Conservation (phyloP, 495 filamentous ascomycete species). For the Saxophila tyrrhenica region DNA sequence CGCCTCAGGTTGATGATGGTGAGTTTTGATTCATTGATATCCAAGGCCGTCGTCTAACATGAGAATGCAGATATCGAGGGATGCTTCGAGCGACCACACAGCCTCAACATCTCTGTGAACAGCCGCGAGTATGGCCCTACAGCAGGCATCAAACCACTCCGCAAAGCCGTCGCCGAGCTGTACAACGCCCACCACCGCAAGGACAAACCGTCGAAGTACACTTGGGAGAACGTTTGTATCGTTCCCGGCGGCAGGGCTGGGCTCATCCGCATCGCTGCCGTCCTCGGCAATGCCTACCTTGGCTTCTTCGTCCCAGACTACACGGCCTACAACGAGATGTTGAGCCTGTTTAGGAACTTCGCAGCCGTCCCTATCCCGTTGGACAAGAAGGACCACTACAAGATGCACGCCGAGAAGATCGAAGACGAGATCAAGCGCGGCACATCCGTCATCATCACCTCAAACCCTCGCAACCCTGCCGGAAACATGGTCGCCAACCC, state of each 20-base stretch:
- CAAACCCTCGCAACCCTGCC: constrained; percentile 96
- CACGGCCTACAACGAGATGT: constrained; percentile 78
- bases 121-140: constrained; percentile 88
- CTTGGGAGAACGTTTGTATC: constrained; percentile 98
- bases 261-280: constrained; percentile 86
- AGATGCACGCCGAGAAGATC: constrained; percentile 86
- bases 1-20: constrained; percentile 67
- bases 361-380: constrained; percentile 82
- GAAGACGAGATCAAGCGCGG: constrained; percentile 22
- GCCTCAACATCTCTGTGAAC: constrained; percentile 61
- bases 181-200: constrained; percentile 90
- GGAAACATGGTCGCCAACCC: constrained; percentile 72
- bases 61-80: constrained; percentile 57
- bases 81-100: constrained; percentile 76
- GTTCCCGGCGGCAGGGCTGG: constrained; percentile 89
- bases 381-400: constrained; percentile 70
- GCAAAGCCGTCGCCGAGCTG: constrained; percentile 79
- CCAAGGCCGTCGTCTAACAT: not conserved
- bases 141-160: constrained; percentile 80
- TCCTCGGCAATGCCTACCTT: constrained; percentile 63
- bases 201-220: constrained; percentile 81
- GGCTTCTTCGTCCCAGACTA: constrained; percentile 70
- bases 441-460: constrained; percentile 69
- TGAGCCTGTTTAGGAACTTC: constrained; percentile 85
- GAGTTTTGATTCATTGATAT: not conserved